Evolutionary conservation across 129 eudicot genomes (phyloP), one percentile per base, ranked within the genome.

Genomic region (Flaveria bidentis): DNA sequence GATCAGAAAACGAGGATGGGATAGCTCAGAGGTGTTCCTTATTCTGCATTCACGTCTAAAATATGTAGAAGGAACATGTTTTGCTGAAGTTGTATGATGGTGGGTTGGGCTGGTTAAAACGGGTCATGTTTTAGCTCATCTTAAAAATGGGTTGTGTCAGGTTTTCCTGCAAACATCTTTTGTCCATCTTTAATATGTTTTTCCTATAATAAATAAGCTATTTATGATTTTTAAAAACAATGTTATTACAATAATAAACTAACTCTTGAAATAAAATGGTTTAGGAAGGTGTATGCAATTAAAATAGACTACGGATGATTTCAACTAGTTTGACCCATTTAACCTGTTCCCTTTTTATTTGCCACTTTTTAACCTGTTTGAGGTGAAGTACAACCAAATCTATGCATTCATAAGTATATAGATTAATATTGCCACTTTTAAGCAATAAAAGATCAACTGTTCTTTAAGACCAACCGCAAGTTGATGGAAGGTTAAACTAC

Each of bases 1-100:
- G 53, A 82, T 61, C 66, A 87, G 89, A 69, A 86, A 82, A 78
- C 90, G 85, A 69, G 98, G 88, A 75, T 94, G 93, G 87, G 96
- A 94, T 51, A 87, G 87, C 52, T 87, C 92, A 7, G 98, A 91
- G 96, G 98, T 94, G 84, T 51, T 50, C 36, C 15, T 66, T 76
- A 65, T 36, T 49, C 25, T 57, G 47, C 47, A 16, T 63, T 63
- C 50, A 10, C 60, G 45, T 44, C 22, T 15, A 8, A 50, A 13
- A 45, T 67, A 51, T 14, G 69, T 63, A 58, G 42, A 8, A 47
- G 45, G 63, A 45, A 45, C 16, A n/a, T 68, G 39, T 22, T 13
- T 9, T 12, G 9, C 46, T 49, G 53, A 7, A 23, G 39, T 25
- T 60, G 39, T 36, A 60, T 2, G 66, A 23, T 25, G 66, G 39